phyloP scores from a whole-genome alignment of 176 grass and related monocot species.

The Triticum urartu region DNA sequence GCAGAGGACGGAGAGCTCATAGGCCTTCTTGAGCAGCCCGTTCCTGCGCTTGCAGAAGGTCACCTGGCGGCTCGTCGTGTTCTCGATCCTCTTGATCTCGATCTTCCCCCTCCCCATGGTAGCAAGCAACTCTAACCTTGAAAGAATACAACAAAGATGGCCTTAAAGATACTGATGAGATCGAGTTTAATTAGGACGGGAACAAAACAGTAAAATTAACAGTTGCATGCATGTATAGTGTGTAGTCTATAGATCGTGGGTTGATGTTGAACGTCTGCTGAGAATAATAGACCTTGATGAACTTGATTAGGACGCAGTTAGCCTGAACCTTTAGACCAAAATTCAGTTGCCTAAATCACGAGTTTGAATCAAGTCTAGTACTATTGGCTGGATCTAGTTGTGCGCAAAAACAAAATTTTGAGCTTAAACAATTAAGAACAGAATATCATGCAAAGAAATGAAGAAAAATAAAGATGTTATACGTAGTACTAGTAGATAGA shows the following conservation, averaged over 20 bases:
- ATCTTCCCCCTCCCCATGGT: constrained; percentile 25
- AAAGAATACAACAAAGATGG: not conserved
- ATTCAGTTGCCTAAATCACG: not conserved
- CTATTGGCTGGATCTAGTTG: not conserved
- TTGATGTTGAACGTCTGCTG: not conserved
- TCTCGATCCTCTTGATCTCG: constrained; percentile 26
- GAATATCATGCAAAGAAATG: not conserved
- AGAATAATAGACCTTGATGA: not conserved
- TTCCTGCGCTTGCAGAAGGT: constrained; percentile 26
- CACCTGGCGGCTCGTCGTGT: constrained; percentile 13
- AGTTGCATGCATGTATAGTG: not conserved
- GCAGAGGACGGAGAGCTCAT: constrained; percentile 1
- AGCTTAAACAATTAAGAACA: not conserved
- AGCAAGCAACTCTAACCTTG: not conserved
- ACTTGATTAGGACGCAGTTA: not conserved
- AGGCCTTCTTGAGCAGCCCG: constrained; percentile 14
- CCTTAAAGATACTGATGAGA: not conserved
- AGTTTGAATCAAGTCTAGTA: not conserved
- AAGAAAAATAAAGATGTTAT: not conserved
- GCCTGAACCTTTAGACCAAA: not conserved
- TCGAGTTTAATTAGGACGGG: too few species aligned
- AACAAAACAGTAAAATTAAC: not conserved
- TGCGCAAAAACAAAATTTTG: not conserved
- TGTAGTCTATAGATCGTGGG: not conserved
- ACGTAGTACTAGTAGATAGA: too few species aligned